Percentiles rank a stretch among this genome's conserved stretches.
Conservation (phyloP, 257 asterid genomes). For the Nicotiana tabacum region DNA sequence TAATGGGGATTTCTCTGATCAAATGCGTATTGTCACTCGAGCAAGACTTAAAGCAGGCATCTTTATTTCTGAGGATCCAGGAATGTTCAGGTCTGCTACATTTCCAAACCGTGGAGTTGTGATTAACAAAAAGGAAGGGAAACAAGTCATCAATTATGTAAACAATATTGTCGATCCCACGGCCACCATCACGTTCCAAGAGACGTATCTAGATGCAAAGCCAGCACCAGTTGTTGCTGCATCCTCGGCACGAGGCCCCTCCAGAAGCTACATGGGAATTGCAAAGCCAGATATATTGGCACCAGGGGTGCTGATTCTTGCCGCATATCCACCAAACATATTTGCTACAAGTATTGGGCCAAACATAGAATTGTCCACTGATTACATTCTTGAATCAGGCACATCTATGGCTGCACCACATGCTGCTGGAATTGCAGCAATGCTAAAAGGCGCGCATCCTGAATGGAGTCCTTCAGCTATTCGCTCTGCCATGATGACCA, state of each 20-base stretch:
- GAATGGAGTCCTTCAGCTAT: conserved; percentile 16
- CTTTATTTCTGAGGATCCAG: conserved; percentile 11
- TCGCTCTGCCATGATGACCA: conserved; percentile 23
- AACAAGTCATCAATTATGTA: conserved; percentile 3
- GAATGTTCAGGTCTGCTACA: background rate
- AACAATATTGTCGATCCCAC: background rate
- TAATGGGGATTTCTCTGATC: background rate
- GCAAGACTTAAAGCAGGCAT: conserved; percentile 8
- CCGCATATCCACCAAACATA: conserved; percentile 5
- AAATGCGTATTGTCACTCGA: background rate
- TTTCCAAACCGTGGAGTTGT: conserved; percentile 9
- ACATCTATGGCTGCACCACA: conserved; percentile 14
- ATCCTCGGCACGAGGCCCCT: background rate
- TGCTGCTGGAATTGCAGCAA: conserved; percentile 9
- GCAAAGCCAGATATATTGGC: conserved; percentile 10
- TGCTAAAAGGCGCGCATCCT: conserved; percentile 13
- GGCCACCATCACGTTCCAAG: conserved; percentile 11
- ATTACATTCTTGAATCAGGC: conserved; percentile 7
- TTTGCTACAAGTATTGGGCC: background rate
- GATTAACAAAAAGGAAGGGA: background rate
- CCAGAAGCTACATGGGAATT: conserved; percentile 3
- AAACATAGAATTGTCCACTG: background rate
- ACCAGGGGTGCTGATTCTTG: conserved; percentile 6
- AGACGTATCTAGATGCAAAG: conserved; percentile 2
- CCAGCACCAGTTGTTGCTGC: background rate